phyloP scores from a whole-genome alignment of 768 basidiomycete species.

The Termitomyces heimii region DNA sequence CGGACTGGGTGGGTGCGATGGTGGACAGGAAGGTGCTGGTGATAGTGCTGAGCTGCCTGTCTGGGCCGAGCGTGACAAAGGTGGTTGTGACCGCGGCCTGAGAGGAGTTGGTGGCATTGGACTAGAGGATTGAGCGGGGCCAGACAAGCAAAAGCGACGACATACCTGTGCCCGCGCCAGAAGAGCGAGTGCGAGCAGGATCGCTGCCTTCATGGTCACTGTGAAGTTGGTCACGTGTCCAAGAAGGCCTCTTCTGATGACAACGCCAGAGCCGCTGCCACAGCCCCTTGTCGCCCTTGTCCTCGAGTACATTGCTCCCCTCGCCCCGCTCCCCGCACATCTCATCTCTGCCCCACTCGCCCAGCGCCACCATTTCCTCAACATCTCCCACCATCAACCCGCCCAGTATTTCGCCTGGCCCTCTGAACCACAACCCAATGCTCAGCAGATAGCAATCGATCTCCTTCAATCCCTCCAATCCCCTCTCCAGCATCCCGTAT shows the following conservation, averaged over 20 bases:
- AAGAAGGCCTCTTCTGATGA: background rate
- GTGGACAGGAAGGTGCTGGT: constrained; percentile 43
- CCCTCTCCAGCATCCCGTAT: constrained; percentile 34
- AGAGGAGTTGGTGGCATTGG: constrained; percentile 9
- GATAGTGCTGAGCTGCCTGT: constrained; percentile 34
- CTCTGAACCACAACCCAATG: constrained; percentile 23
- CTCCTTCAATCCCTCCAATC: constrained; percentile 36
- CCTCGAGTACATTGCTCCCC: constrained; percentile 51
- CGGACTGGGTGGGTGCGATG: constrained; percentile 13
- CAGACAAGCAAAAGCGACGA: background rate
- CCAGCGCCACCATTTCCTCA: constrained; percentile 63
- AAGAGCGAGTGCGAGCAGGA: constrained; percentile 32
- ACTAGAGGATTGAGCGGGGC: constrained; percentile 1
- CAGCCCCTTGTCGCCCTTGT: constrained; percentile 35
- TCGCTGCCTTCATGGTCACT: constrained; percentile 15
- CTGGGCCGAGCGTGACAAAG: constrained; percentile 28
- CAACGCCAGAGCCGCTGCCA: constrained; percentile 3
- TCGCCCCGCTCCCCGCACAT: constrained; percentile 51
- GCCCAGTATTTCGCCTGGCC: constrained; percentile 68
- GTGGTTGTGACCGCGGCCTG: constrained; percentile 35
- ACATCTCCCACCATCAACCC: constrained; percentile 42
- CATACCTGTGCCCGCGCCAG: constrained; percentile 38
- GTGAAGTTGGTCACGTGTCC: constrained; percentile 8
- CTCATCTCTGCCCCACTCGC: constrained; percentile 53
- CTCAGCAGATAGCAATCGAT: constrained; percentile 24